phyloP scores from a whole-genome alignment of 768 basidiomycete species.

The Hemileccinum rubropunctum region DNA sequence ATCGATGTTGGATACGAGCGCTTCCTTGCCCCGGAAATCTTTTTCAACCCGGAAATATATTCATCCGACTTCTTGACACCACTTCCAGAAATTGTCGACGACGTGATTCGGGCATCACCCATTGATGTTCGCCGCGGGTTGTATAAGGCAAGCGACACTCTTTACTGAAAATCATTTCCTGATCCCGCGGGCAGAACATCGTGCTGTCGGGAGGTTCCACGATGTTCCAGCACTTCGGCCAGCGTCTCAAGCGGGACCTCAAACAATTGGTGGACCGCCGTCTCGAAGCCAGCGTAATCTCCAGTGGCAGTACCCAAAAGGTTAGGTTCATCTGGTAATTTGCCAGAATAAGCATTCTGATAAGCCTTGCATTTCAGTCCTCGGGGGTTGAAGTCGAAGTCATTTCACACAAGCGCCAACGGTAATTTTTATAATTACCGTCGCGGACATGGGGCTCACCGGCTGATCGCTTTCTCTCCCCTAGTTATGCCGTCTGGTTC shows the following conservation, averaged over 20 bases:
- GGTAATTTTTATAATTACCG: slow-evolving; percentile 42
- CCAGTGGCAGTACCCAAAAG: slow-evolving; percentile 73
- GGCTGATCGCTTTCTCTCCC: slow-evolving; percentile 1
- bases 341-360: slow-evolving; percentile 2
- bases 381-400: slow-evolving; percentile 98
- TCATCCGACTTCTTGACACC: slow-evolving; percentile 98
- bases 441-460: slow-evolving; percentile 3
- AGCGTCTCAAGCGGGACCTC: slow-evolving; percentile 91
- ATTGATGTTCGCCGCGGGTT: slow-evolving; percentile 96
- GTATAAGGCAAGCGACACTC: slow-evolving; percentile 68
- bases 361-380: slow-evolving; percentile 49
- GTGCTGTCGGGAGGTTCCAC: slow-evolving; percentile 96
- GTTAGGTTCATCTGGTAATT: slow-evolving; percentile 39
- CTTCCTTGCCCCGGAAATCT: slow-evolving; percentile 98
- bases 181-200: slow-evolving; percentile 67
- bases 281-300: slow-evolving; percentile 69
- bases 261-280: slow-evolving; percentile 92
- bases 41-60: slow-evolving; percentile 99
- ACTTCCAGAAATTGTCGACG: slow-evolving; percentile 92
- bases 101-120: slow-evolving; percentile 92
- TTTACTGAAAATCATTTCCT: background rate
- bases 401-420: slow-evolving; percentile 96
- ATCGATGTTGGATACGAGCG: slow-evolving; percentile 98
- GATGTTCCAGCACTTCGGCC: slow-evolving; percentile 99
- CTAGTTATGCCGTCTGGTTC: slow-evolving; percentile 94